phyloP scores from a whole-genome alignment of 2,329 filamentous ascomycete genomes.

The Tolypocladium nubicola region DNA sequence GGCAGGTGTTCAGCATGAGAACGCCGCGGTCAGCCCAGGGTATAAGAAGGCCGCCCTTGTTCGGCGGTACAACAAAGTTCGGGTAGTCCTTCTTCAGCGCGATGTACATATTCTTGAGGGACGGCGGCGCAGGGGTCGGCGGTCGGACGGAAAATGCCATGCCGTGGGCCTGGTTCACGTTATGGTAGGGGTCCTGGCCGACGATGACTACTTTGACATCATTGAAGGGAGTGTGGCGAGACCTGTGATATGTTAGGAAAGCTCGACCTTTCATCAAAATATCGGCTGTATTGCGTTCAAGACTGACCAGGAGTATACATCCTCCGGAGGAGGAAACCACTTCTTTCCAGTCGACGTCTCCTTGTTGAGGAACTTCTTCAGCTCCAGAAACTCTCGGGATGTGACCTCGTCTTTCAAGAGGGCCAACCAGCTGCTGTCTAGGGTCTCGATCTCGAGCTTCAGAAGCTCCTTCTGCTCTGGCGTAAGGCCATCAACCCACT shows the following conservation, averaged over 20 bases:
- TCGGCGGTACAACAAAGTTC: slow-evolving; percentile 61
- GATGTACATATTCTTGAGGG: slow-evolving; percentile 87
- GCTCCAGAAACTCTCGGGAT: slow-evolving; percentile 67
- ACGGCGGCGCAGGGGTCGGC: slow-evolving; percentile 79
- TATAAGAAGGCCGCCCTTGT: slow-evolving; percentile 71
- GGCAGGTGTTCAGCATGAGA: slow-evolving; percentile 84
- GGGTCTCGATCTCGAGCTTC: slow-evolving; percentile 80
- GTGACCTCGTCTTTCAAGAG: slow-evolving; percentile 80
- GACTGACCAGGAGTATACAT: slow-evolving; percentile 86
- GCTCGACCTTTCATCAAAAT: too few relatives aligned
- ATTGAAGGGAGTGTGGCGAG: slow-evolving; percentile 79
- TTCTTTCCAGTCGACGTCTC: slow-evolving; percentile 66
- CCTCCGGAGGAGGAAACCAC: slow-evolving; percentile 76
- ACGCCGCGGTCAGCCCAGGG: slow-evolving; percentile 94
- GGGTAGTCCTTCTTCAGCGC: slow-evolving; percentile 85
- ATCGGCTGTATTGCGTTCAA: background rate
- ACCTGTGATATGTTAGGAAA: slow-evolving; percentile 46
- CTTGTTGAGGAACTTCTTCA: slow-evolving; percentile 78
- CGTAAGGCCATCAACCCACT: slow-evolving; percentile 74
- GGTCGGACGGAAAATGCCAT: slow-evolving; percentile 91
- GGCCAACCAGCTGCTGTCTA: slow-evolving; percentile 85
- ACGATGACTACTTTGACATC: slow-evolving; percentile 87
- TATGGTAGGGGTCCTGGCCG: slow-evolving; percentile 96
- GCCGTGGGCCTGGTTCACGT: slow-evolving; percentile 88
- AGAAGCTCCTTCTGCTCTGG: slow-evolving; percentile 75